Evolutionary conservation across 148 eudicot species (phyloP), one percentile per base, ranked within the genome.

Genomic region (Gaultheria prostrata): DNA sequence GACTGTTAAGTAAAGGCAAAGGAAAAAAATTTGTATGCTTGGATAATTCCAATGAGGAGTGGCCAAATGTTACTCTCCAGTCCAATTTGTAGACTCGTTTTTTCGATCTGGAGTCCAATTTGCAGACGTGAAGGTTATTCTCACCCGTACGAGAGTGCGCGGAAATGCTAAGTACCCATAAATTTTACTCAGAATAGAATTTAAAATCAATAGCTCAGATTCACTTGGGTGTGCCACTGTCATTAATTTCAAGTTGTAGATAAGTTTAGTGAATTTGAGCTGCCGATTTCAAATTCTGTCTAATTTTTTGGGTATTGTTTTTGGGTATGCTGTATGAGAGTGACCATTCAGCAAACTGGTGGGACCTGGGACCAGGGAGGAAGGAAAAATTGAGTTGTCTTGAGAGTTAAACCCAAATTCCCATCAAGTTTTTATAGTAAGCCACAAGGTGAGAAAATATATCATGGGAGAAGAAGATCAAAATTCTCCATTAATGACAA

Each of bases 1-100:
- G 71, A 71, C 46, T 32, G 45, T 71, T 71, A 33, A 71, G 76
- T 71, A 71, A 71, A 71, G 10, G 10, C 76, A 2, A 71, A 71
- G 76, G 43, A 4, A 39, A 33, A 35, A 35, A 33, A 18, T 17
- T 28, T 14, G 76, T 3, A 26, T 0, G 15, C 1, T 2, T 33
- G 45, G 75, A 71, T 32, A 1, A 12, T 3, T 69, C 20, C 33
- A 69, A 30, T 71, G 20, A 71, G 24, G 76, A 17, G 0, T 33
- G 46, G 10, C 1, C 10, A 6, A 14, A 2, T 71, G 20, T 69
- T 12, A 26, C 71, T 65, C 17, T 65, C 33, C 17, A 3, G 33
- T 65, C 71, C 6, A 61, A 61, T 8, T 21, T 24, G 32, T 11
- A 65, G 32, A 65, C 33, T 65, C 4, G 5, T 39, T 39, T 39